Conservation (phyloP, 768 basidiomycete species). For the Dioszegia aurantiaca region DNA sequence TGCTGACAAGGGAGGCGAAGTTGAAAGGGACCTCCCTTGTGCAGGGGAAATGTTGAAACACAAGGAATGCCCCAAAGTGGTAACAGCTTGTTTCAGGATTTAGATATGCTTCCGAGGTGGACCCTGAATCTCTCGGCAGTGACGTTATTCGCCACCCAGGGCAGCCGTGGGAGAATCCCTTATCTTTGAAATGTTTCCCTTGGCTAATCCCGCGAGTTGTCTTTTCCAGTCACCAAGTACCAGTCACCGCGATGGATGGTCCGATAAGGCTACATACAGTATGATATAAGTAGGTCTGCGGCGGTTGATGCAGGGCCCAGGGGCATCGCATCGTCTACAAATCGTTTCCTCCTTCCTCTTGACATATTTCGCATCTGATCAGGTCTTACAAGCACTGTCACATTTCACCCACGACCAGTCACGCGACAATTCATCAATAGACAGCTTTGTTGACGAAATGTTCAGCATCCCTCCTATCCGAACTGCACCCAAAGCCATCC, state of each 20-base stretch:
- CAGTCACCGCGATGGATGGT: neutral
- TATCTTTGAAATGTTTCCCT: neutral
- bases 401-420: neutral
- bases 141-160: neutral
- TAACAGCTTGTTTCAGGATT: neutral
- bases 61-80: neutral
- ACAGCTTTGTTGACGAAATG: too few relatives aligned
- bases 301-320: too few relatives aligned
- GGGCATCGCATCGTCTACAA: too few relatives aligned
- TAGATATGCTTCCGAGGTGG: too few relatives aligned
- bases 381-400: too few relatives aligned
- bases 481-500: constrained; percentile 8
- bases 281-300: too few relatives aligned
- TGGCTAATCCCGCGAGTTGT: too few relatives aligned
- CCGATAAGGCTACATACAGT: too few relatives aligned
- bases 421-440: neutral
- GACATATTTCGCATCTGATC: too few relatives aligned
- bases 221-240: neutral
- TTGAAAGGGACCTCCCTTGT: neutral
- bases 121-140: neutral
- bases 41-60: neutral
- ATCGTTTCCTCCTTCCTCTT: neutral
- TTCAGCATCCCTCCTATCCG: neutral
- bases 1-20: neutral
- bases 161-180: constrained; percentile 4